Base-by-base conservation (phyloP, 176 grass and related monocot species). In the Rhynchospora breviuscula region DNA sequence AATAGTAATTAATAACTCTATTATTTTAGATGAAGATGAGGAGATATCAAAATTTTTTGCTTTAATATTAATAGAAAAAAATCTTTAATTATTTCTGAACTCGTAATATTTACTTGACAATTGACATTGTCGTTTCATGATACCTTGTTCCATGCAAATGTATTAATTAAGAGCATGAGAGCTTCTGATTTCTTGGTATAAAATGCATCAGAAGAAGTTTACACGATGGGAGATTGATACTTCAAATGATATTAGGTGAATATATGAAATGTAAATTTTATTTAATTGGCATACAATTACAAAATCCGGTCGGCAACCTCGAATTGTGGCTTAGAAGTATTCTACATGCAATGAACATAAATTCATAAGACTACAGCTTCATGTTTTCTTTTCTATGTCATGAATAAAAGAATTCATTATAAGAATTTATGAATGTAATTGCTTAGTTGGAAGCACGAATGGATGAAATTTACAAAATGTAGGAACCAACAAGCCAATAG, bases 381-480 rank as follows among this genome's bases (percentile, higher is more conserved):
- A 10, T 40, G 31, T 67, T 35, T 18, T 43, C 31, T 8, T 67
- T 4, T 67, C 4, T 40, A 35, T 67, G 14, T 67, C 13, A 43
- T 40, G 13, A 71, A 71, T 71, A 71, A 9, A 71, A 71, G n/a
- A 48, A 12, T 71, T 12, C 67, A 46, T 71, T n/a, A 71, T 13
- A 54, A 29, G 0, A 75, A 54, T 54, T 52, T 15, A 49, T 54
- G 49, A 51, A 29, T 54, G 53, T 52, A 53, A 29, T 76, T 71
- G 8, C 48, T 76, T 76, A 76, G 72, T 76, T 49, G 72, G 21
- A 12, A 8, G 72, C 72, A 76, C 72, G 72, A 76, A 76, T 29
- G 13, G 23, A 76, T 71, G 67, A 0, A 54, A 54, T 48, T 75
- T 52, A 25, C 11, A 75, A 53, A 76, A 54, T 3, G 7, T 31